A percentile compares a stretch with the other conserved stretches of the same genome.
phyloP scores from a whole-genome alignment of 164 flowering plant species.

The Vitis rotundifolia region DNA sequence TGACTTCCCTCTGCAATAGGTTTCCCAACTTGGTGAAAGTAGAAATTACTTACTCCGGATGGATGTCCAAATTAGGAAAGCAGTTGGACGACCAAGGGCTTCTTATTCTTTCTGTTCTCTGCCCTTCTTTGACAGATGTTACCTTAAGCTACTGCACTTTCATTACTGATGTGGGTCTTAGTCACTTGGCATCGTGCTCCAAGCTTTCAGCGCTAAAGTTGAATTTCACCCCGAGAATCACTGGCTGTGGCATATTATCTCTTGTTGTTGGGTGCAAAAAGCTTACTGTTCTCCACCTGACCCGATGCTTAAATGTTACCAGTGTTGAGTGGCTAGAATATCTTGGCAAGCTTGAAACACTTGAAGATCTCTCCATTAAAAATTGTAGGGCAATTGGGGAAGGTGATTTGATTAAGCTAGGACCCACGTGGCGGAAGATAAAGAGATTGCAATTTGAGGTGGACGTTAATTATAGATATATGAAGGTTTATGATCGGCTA shows the following conservation, averaged over 20 bases:
- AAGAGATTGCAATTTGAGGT: conserved; percentile 71
- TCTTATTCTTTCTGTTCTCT: conserved; percentile 45
- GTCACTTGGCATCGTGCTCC: conserved; percentile 60
- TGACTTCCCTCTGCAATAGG: conserved; percentile 62
- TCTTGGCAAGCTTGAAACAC: conserved; percentile 61
- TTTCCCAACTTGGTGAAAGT: conserved; percentile 58
- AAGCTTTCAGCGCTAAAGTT: conserved; percentile 67
- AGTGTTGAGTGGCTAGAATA: conserved; percentile 82
- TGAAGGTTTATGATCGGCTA: conserved; percentile 64
- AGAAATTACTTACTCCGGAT: conserved; percentile 70
- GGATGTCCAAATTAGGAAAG: conserved; percentile 84
- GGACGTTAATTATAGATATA: conserved; percentile 69
- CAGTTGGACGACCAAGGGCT: conserved; percentile 83
- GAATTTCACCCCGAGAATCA: conserved; percentile 65
- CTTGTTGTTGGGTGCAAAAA: conserved; percentile 72
- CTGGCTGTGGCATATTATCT: conserved; percentile 74
- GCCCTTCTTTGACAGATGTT: conserved; percentile 58
- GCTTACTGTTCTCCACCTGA: conserved; percentile 61
- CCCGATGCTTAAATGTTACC: conserved; percentile 67
- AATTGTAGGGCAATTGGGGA: conserved; percentile 86
- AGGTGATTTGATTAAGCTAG: conserved; percentile 72
- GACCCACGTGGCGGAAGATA: conserved; percentile 64
- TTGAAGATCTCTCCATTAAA: conserved; percentile 67
- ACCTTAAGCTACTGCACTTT: conserved; percentile 73
- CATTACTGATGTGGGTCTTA: conserved; percentile 70